Evolutionary conservation across 2,329 filamentous ascomycete genomes (phyloP).

Genomic region (Ophiostoma tasmaniense): DNA sequence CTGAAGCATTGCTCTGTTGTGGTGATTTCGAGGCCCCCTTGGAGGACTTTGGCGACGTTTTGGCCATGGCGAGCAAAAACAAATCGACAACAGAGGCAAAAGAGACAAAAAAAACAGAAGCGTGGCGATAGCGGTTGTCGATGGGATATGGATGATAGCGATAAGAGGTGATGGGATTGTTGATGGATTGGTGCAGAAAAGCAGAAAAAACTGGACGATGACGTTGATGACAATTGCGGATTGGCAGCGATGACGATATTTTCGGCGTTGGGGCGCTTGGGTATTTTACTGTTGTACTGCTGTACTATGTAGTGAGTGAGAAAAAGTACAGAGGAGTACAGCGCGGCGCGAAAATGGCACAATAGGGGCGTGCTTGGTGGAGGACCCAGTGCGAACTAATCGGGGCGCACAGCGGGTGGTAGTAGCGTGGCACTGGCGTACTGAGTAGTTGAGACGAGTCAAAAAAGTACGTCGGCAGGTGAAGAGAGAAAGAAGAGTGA

Average conservation of each 20-base stretch:
- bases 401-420: background rate
- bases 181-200: constrained; percentile 22
- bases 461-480: background rate
- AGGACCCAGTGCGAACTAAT: background rate
- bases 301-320: no score
- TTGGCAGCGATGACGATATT: constrained; percentile 10
- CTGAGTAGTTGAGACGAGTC: background rate
- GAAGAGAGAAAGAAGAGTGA: background rate
- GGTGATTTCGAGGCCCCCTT: constrained; percentile 40
- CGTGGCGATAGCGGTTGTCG: background rate
- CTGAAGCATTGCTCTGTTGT: constrained; percentile 36
- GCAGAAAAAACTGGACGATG: constrained; percentile 5
- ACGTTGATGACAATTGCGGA: constrained; percentile 10
- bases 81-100: background rate
- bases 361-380: constrained; percentile 3
- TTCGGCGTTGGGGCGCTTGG: constrained; percentile 1
- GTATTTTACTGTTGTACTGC: background rate
- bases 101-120: background rate
- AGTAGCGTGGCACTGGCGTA: background rate
- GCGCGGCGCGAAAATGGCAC: constrained; percentile 4
- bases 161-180: background rate
- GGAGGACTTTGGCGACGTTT: constrained; percentile 33
- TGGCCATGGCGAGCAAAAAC: constrained; percentile 35
- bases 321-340: no score
- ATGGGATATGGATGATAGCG: background rate